phyloP scores from a whole-genome alignment of 768 basidiomycete genomes.

The Russula virescens region DNA sequence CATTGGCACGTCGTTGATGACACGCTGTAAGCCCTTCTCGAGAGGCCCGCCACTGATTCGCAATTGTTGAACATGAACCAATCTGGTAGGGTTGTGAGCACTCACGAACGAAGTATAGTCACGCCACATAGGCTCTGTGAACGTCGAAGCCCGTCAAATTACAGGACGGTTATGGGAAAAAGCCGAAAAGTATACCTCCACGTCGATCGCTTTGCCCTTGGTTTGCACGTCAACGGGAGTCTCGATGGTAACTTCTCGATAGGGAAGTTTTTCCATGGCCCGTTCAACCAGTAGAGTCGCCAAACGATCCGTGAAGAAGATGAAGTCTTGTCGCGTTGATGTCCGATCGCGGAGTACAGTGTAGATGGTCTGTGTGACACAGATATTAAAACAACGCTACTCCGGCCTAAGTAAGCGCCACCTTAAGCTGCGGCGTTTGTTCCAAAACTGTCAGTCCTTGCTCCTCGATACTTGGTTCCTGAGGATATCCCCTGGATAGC shows the following conservation, averaged over 20 bases:
- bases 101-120: conserved; percentile 81
- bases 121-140: conserved; percentile 71
- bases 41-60: conserved; percentile 73
- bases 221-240: conserved; percentile 61
- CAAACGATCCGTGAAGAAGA: conserved; percentile 86
- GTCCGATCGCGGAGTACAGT: conserved; percentile 73
- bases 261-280: conserved; percentile 80
- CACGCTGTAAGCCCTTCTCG: conserved; percentile 84
- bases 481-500: conserved; percentile 23
- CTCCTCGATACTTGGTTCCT: conserved; percentile 33
- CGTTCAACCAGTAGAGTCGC: conserved; percentile 81
- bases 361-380: conserved; percentile 65
- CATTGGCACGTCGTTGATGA: conserved; percentile 78
- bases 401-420: conserved; percentile 30
- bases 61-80: not conserved
- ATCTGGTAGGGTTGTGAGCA: conserved; percentile 14
- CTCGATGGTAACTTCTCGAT: conserved; percentile 47
- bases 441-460: conserved; percentile 59
- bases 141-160: not conserved
- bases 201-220: conserved; percentile 56
- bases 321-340: conserved; percentile 79
- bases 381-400: not conserved
- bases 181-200: conserved; percentile 40
- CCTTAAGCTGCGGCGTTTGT: conserved; percentile 76
- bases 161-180: not conserved